Conservation (phyloP, 352 stramenopile genomes). For the Halophytophthora polymorphica region DNA sequence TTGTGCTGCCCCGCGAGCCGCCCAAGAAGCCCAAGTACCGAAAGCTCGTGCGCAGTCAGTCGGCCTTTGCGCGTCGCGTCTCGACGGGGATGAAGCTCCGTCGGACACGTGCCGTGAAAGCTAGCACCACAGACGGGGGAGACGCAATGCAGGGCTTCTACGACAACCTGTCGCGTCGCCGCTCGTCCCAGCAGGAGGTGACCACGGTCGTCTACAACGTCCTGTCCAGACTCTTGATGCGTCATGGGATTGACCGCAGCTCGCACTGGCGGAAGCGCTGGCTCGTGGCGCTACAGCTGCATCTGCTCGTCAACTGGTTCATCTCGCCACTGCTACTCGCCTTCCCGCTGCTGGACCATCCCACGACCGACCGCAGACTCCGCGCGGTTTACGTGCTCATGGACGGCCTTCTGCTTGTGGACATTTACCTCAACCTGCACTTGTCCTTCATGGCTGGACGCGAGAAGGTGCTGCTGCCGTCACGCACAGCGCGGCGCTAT, state of each 20-base stretch:
- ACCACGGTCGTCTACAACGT: slow-evolving; percentile 1
- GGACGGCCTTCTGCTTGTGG: slow-evolving; percentile 34
- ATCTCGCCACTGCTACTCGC: slow-evolving; percentile 35
- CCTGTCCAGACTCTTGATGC: slow-evolving; percentile 20
- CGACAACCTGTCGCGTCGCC: slow-evolving; percentile 28
- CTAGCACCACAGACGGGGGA: not conserved
- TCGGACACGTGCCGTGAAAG: slow-evolving; percentile 6
- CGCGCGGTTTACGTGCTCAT: slow-evolving; percentile 18
- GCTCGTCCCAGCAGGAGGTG: slow-evolving; percentile 7
- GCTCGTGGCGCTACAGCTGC: slow-evolving; percentile 36
- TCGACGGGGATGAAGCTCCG: slow-evolving; percentile 17
- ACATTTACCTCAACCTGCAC: slow-evolving; percentile 56
- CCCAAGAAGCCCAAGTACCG: not conserved
- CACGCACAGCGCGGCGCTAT: slow-evolving; percentile 28
- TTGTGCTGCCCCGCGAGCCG: slow-evolving; percentile 6
- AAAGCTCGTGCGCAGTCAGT: slow-evolving; percentile 49
- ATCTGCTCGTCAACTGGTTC: slow-evolving; percentile 41
- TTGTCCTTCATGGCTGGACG: slow-evolving; percentile 20
- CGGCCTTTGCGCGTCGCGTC: slow-evolving; percentile 27
- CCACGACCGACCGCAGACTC: slow-evolving; percentile 7
- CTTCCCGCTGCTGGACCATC: slow-evolving; percentile 30
- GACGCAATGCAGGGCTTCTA: slow-evolving; percentile 36
- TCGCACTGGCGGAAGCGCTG: slow-evolving; percentile 37
- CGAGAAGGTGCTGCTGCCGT: slow-evolving; percentile 25
- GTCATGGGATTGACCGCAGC: slow-evolving; percentile 18